Percentiles rank a stretch among this genome's conserved stretches.
phyloP scores from a whole-genome alignment of 768 basidiomycete species.

The Kwoniella pini region DNA sequence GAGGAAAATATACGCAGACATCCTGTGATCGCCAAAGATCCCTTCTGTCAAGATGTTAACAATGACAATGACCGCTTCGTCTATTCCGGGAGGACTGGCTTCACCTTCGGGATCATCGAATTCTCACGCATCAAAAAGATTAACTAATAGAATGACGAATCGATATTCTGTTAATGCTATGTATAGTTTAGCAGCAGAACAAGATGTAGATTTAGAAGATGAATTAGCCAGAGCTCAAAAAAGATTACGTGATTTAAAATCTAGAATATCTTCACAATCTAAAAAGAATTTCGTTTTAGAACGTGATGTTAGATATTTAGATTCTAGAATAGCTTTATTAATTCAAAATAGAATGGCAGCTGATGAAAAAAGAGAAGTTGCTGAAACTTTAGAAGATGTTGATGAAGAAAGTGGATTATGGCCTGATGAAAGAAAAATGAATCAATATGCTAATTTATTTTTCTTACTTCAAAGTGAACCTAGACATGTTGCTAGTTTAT shows the following conservation, averaged over 20 bases:
- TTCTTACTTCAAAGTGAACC: constrained; percentile 98
- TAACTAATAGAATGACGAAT: constrained; percentile 82
- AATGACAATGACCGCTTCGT: constrained; percentile 24
- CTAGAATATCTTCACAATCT: constrained; percentile 94
- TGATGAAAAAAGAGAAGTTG: constrained; percentile 96
- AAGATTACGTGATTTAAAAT: constrained; percentile 91
- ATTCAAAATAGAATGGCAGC: constrained; percentile 98
- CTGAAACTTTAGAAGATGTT: constrained; percentile 90
- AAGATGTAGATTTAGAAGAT: constrained; percentile 97
- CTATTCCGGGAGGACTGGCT: constrained; percentile 9
- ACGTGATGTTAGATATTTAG: constrained; percentile 96
- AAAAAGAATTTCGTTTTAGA: constrained; percentile 99
- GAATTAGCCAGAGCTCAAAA: constrained; percentile 98
- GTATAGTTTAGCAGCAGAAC: constrained; percentile 97
- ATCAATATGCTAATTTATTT: constrained; percentile 96
- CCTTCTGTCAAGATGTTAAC: constrained; percentile 10
- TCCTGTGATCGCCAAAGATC: no score
- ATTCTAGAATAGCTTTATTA: constrained; percentile 92
- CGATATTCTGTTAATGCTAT: constrained; percentile 93
- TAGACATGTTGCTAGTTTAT: constrained; percentile 91
- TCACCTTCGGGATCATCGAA: constrained; percentile 19
- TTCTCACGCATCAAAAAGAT: constrained; percentile 17
- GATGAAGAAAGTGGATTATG: constrained; percentile 77
- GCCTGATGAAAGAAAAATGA: constrained; percentile 86
- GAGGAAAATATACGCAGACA: no score